Conservation (phyloP, 768 basidiomycete species). For the Lactarius vividus region DNA sequence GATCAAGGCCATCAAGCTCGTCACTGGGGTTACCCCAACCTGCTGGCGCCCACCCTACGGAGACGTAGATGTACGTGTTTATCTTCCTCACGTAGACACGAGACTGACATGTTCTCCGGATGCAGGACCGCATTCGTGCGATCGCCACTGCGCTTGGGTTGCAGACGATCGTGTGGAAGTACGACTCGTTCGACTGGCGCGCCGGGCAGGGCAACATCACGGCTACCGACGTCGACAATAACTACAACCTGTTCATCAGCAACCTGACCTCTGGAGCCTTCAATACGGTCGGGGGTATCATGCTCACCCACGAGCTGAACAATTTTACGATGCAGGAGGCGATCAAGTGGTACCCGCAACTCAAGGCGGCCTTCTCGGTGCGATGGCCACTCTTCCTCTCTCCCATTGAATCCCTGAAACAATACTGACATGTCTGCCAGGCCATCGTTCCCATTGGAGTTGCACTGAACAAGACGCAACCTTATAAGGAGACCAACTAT, state of each 20-base stretch:
- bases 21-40: slow-evolving; percentile 54
- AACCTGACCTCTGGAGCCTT: slow-evolving; percentile 21
- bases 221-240: slow-evolving; percentile 11
- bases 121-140: slow-evolving; percentile 61
- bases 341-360: slow-evolving; percentile 45
- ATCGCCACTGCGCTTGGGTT: slow-evolving; percentile 70
- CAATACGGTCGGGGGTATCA: slow-evolving; percentile 43
- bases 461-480: slow-evolving; percentile 48
- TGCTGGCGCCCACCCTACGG: slow-evolving; percentile 65
- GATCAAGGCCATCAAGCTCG: slow-evolving; percentile 56
- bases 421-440: slow-evolving; percentile 5
- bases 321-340: slow-evolving; percentile 63
- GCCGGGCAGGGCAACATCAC: slow-evolving; percentile 20
- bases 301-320: slow-evolving; percentile 58
- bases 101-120: neutral
- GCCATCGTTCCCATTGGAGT: slow-evolving; percentile 55
- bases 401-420: too few relatives aligned
- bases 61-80: slow-evolving; percentile 48
- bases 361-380: slow-evolving; percentile 47
- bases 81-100: too few relatives aligned
- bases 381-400: slow-evolving; percentile 12
- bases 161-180: slow-evolving; percentile 70
- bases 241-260: slow-evolving; percentile 18
- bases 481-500: slow-evolving; percentile 50
- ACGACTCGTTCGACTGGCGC: slow-evolving; percentile 70